Evolutionary conservation across 2,329 filamentous ascomycete species (phyloP).

Genomic region (Lecanicillium sp.): DNA sequence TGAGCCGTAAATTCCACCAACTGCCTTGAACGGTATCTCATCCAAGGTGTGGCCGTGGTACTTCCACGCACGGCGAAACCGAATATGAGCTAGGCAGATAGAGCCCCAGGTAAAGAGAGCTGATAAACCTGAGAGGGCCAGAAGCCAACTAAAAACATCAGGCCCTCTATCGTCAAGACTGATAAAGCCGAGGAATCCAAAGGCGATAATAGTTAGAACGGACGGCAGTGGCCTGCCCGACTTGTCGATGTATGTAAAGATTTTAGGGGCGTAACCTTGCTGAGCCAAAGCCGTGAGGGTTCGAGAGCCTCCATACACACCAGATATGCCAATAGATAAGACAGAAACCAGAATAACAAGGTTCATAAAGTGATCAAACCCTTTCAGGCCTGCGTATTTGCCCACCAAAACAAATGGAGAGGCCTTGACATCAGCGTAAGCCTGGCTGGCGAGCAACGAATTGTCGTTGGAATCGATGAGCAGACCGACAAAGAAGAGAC

Average conservation of each 20-base stretch:
- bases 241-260: constrained; percentile 45
- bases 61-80: constrained; percentile 54
- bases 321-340: constrained; percentile 45
- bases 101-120: constrained; percentile 59
- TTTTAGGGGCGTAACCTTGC: constrained; percentile 45
- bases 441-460: constrained; percentile 35
- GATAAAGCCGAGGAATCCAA: constrained; percentile 40
- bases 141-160: constrained; percentile 55
- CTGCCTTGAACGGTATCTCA: constrained; percentile 54
- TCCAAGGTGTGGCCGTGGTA: constrained; percentile 50
- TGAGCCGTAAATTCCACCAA: constrained; percentile 53
- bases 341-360: constrained; percentile 45
- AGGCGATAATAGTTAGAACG: constrained; percentile 34
- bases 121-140: constrained; percentile 54
- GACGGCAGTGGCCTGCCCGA: constrained; percentile 42
- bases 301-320: constrained; percentile 46
- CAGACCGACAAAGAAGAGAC: constrained; percentile 38
- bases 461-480: constrained; percentile 34
- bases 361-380: constrained; percentile 45
- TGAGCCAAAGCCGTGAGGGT: constrained; percentile 49
- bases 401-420: constrained; percentile 45
- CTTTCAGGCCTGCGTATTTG: constrained; percentile 36
- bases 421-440: constrained; percentile 30
- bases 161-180: constrained; percentile 35
- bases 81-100: constrained; percentile 40